Evolutionary conservation across 805 yeast species (phyloP).

Genomic region (Saccharomycopsis sp.): DNA sequence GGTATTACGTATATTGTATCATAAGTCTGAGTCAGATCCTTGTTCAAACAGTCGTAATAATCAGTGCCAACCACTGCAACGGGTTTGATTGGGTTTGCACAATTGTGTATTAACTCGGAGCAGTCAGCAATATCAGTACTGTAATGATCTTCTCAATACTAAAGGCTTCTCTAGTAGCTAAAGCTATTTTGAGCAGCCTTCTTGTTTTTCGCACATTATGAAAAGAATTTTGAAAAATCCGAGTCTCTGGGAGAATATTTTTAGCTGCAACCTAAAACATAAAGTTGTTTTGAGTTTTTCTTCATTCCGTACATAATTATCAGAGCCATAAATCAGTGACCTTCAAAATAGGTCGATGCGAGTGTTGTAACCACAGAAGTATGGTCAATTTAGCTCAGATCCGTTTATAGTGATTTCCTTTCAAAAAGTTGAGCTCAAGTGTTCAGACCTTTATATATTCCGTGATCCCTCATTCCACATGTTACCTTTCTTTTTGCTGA

Average conservation of each 20-base stretch:
- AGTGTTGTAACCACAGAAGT: background rate
- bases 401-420: background rate
- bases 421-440: background rate
- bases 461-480: background rate
- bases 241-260: background rate
- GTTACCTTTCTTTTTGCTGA: background rate
- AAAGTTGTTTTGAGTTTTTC: background rate
- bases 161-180: too few species aligned
- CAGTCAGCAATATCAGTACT: too few species aligned
- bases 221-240: too few species aligned
- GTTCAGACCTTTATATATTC: background rate
- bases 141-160: too few species aligned
- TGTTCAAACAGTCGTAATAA: too few species aligned
- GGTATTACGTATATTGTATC: too few species aligned
- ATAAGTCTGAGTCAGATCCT: too few species aligned
- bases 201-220: too few species aligned
- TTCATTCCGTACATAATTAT: background rate
- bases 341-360: background rate
- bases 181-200: too few species aligned
- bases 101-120: too few species aligned
- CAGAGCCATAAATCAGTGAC: background rate
- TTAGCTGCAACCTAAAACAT: background rate
- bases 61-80: too few species aligned
- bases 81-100: too few species aligned
- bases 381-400: background rate